These are phyloP conservation scores for Chlorella sp. DNA, from an alignment of 139 green algal genomes.

Conservation along the genomic window DNA sequence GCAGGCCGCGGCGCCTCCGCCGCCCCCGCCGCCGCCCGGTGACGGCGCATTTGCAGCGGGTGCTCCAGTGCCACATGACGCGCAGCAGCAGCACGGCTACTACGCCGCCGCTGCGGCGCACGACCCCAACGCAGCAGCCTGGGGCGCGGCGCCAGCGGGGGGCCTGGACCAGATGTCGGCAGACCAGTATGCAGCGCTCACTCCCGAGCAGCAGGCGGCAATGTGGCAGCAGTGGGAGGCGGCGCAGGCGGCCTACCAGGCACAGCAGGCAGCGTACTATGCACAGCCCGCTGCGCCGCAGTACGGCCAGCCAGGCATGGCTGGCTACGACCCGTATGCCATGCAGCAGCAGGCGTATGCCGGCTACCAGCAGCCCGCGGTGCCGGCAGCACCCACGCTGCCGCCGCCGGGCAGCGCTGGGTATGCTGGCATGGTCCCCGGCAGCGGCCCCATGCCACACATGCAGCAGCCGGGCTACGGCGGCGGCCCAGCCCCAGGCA, in stretches of 20 bases:
- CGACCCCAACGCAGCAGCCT: neutral
- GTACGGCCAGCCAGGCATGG: neutral
- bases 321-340: neutral
- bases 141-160: neutral
- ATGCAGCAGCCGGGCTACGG: neutral
- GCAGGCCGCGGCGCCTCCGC: neutral
- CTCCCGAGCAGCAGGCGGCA: conserved; percentile 54
- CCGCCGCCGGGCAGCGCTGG: neutral
- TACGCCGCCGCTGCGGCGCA: neutral
- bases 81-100: conserved; percentile 2
- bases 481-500: neutral
- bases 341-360: conserved; percentile 38
- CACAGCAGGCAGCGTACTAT: conserved; percentile 36
- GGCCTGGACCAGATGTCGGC: conserved; percentile 24
- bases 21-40: neutral
- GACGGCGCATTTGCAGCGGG: neutral
- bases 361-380: conserved; percentile 12
- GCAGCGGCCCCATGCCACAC: conserved; percentile 8
- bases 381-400: neutral
- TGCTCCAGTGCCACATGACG: neutral
- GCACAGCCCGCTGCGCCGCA: neutral
- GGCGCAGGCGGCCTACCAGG: conserved; percentile 9
- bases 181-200: conserved; percentile 44
- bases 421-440: neutral
- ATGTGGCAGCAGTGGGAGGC: conserved; percentile 63